phyloP scores from a whole-genome alignment of 352 stramenopile genomes.

The Pythium chondricola region DNA sequence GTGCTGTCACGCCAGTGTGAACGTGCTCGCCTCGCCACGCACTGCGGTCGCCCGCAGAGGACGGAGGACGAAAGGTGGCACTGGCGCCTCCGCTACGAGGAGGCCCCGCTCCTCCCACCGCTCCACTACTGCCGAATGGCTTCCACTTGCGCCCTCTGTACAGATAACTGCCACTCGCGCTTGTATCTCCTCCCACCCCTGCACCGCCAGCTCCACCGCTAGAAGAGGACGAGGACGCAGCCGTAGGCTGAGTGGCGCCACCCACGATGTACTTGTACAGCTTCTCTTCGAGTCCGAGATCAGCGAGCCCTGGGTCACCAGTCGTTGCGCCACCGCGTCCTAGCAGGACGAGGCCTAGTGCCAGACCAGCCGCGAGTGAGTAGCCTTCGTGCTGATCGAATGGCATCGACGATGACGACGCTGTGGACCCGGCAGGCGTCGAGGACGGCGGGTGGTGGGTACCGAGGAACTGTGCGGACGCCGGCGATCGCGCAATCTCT shows the following conservation, averaged over 20 bases:
- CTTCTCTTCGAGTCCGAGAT: slow-evolving; percentile 95
- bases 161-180: slow-evolving; percentile 39
- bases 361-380: slow-evolving; percentile 87
- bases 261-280: slow-evolving; percentile 94
- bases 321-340: slow-evolving; percentile 58
- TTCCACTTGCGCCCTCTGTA: slow-evolving; percentile 70
- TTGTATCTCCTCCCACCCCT: slow-evolving; percentile 4
- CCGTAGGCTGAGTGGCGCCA: slow-evolving; percentile 25
- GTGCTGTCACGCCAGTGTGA: slow-evolving; percentile 94
- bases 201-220: no score
- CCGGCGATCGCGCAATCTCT: slow-evolving; percentile 91
- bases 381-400: slow-evolving; percentile 94
- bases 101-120: background rate
- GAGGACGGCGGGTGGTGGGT: slow-evolving; percentile 23
- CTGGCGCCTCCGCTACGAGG: background rate
- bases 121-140: slow-evolving; percentile 25
- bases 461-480: slow-evolving; percentile 57
- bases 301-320: slow-evolving; percentile 86
- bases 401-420: slow-evolving; percentile 33
- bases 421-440: slow-evolving; percentile 9
- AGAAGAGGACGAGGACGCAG: background rate
- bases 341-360: slow-evolving; percentile 95
- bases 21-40: slow-evolving; percentile 75
- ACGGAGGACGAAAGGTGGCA: background rate
- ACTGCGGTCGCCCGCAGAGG: slow-evolving; percentile 7